A percentile compares a stretch with the other conserved stretches of the same genome.
These are phyloP conservation scores for Myxozyma melibiosi DNA, from an alignment of 805 yeast species.

Conservation along the genomic window DNA sequence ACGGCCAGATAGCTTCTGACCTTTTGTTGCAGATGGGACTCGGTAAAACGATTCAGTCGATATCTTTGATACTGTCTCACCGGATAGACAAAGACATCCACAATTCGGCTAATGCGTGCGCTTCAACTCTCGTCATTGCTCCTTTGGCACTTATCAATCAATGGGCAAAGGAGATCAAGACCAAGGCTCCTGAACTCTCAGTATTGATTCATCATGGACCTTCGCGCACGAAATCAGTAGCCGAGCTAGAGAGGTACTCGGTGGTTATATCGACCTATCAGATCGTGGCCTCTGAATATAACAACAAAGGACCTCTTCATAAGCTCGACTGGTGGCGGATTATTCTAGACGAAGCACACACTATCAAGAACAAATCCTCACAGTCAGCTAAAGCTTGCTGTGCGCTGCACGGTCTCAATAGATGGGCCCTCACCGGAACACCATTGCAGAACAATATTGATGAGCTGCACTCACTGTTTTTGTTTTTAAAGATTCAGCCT, in stretches of 20 bases:
- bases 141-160: constrained; percentile 50
- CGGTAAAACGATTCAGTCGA: constrained; percentile 81
- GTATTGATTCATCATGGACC: constrained; percentile 46
- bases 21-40: constrained; percentile 70
- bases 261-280: constrained; percentile 91
- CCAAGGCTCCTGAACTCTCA: constrained; percentile 43
- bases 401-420: constrained; percentile 46
- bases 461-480: constrained; percentile 56
- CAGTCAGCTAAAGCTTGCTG: constrained; percentile 52
- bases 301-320: constrained; percentile 36
- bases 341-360: constrained; percentile 68
- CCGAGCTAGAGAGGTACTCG: constrained; percentile 52
- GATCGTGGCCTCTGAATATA: constrained; percentile 52
- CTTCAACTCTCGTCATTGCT: constrained; percentile 47
- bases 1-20: no score
- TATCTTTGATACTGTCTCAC: constrained; percentile 60
- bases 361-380: constrained; percentile 55
- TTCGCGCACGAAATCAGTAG: constrained; percentile 21
- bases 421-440: constrained; percentile 68
- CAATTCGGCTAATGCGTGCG: constrained; percentile 30
- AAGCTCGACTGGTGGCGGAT: constrained; percentile 53
- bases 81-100: constrained; percentile 48
- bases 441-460: constrained; percentile 61
- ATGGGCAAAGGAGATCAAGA: constrained; percentile 46
- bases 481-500: constrained; percentile 45